These are phyloP conservation scores for Cucumis cinereus DNA, from an alignment of 306 rosid species.

Conservation along the genomic window DNA sequence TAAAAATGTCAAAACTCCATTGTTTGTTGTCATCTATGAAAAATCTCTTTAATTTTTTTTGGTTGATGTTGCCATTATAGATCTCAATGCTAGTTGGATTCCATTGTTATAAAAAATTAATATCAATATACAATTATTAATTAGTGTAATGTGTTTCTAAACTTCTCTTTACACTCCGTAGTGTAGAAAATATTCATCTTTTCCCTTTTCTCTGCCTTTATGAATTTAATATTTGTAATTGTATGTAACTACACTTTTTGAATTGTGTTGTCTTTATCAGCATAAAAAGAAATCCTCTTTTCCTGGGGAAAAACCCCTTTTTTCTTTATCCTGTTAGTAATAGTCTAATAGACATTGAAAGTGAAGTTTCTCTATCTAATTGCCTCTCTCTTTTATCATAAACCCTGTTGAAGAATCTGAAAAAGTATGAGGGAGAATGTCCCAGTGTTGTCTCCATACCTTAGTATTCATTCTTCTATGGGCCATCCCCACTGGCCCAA, in stretches of 20 bases:
- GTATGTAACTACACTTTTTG: not conserved
- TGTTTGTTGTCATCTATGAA: not conserved
- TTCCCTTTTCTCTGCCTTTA: not conserved
- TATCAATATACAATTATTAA: not conserved
- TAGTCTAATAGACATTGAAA: not conserved
- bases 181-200: not conserved
- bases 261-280: not conserved
- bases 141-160: not conserved
- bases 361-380: not conserved
- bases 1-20: not conserved
- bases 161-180: not conserved
- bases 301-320: not conserved
- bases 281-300: slow-evolving; percentile 1
- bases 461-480: not conserved
- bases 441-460: not conserved
- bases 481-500: not conserved
- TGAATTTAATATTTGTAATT: slow-evolving; percentile 5
- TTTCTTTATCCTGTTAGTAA: not conserved
- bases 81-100: not conserved
- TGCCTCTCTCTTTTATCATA: slow-evolving; percentile 1
- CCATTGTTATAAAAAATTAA: not conserved
- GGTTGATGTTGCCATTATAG: not conserved
- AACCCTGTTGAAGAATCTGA: not conserved
- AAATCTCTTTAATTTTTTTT: not conserved
- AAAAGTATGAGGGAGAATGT: slow-evolving; percentile 1